Base-by-base conservation (phyloP, 305 asterid genomes). In the Solanum hybrid region DNA sequence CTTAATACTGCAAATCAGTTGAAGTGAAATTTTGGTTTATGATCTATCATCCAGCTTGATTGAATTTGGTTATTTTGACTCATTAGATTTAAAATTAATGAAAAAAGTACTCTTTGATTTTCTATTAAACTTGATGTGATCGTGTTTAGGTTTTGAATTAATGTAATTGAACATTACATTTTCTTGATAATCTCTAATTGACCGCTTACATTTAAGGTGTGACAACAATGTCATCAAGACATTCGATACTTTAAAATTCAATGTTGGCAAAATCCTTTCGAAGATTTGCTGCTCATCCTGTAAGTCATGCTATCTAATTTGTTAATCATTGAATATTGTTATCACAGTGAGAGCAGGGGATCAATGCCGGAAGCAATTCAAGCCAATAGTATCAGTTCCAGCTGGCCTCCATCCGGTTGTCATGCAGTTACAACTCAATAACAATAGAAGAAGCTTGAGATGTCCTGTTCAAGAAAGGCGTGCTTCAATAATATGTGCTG, bases 401-500 rank as follows among this genome's bases (percentile, higher is more conserved):
- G 88, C 86, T 61, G 91, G 93, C 71, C 88, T 89, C 74, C 93
- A 91, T 69, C 93, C 92, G 18, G 88, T 88, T 77, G 71, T 61
- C 78, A 13, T 91, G 74, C 94, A 90, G 90, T 92, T 84, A 88
- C 94, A 87, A 81, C 92, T 93, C 89, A 91, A 89, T 76, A 88
- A 61, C 42, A 89, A 87, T 34, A 90, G 89, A 90, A 77, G 64
- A 67, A 88, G 31, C 73, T 78, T 90, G 39, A 71, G 64, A 22
- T 69, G 31, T 89, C 40, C 92, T 90, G 87, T 91, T 83, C 90
- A 91, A 80, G 91, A 73, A 86, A 91, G 90, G 88, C 93, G 34
- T 88, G 85, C 95, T 86, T 92, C 95, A 40, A 34, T 92, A 57
- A 92, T 92, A 90, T 95, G 96, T 91, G 88, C 93, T 90, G 93